phyloP scores from a whole-genome alignment of 257 asterid species.

The Lavandula angustifolia region DNA sequence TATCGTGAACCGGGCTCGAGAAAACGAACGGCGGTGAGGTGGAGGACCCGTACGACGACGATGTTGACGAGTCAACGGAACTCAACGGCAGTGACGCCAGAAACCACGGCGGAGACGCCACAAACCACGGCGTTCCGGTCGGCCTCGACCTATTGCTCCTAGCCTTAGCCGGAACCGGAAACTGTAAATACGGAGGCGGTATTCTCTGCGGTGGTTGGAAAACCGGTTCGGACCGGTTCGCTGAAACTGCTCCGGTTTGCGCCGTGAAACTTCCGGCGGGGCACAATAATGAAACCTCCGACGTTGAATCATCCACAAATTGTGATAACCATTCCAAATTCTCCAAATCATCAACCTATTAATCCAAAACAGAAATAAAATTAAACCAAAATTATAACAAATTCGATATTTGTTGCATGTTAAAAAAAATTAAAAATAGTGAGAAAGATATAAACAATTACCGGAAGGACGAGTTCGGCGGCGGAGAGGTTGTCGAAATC shows the following conservation, averaged over 20 bases:
- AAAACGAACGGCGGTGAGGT: slow-evolving; percentile 32
- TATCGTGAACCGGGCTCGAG: slow-evolving; percentile 37
- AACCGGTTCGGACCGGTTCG: slow-evolving; percentile 38
- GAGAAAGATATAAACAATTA: slow-evolving; percentile 25
- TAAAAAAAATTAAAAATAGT: not conserved
- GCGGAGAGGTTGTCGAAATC: slow-evolving; percentile 62
- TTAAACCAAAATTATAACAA: not conserved
- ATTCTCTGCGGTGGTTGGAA: slow-evolving; percentile 35
- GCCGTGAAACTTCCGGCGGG: slow-evolving; percentile 45
- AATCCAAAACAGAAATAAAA: not conserved
- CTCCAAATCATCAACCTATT: slow-evolving; percentile 76
- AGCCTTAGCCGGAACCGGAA: slow-evolving; percentile 45
- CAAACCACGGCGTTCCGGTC: slow-evolving; percentile 49
- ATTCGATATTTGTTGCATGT: slow-evolving; percentile 12
- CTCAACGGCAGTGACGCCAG: slow-evolving; percentile 44
- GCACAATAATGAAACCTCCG: slow-evolving; percentile 47
- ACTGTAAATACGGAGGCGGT: slow-evolving; percentile 37
- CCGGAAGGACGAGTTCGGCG: slow-evolving; percentile 78
- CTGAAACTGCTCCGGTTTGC: slow-evolving; percentile 33
- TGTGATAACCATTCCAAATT: slow-evolving; percentile 82
- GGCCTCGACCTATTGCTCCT: slow-evolving; percentile 57
- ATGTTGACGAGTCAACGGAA: slow-evolving; percentile 46
- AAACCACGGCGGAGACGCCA: slow-evolving; percentile 36
- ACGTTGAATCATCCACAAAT: slow-evolving; percentile 64
- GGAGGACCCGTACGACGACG: slow-evolving; percentile 50